A percentile compares a stretch with the other conserved stretches of the same genome.
These are phyloP conservation scores for Chalciporus piperatus DNA, from an alignment of 768 basidiomycete genomes.

Conservation along the genomic window DNA sequence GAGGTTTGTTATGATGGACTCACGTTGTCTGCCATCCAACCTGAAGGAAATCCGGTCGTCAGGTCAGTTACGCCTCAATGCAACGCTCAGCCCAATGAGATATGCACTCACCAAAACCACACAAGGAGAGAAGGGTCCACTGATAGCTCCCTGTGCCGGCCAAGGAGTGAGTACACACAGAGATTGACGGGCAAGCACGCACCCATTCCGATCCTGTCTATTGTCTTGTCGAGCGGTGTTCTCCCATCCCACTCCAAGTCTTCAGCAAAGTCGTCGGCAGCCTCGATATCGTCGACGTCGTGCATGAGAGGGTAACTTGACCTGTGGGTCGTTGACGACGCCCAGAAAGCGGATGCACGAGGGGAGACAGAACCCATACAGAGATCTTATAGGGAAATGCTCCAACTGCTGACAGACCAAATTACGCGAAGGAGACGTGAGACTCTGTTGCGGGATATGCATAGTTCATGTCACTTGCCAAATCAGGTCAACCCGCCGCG, in stretches of 20 bases:
- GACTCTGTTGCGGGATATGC: not conserved
- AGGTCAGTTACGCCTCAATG: not conserved
- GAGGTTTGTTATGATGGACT: conserved; percentile 17
- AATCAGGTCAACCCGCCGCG: too few relatives aligned
- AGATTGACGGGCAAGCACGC: conserved; percentile 10
- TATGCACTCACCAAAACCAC: conserved; percentile 74
- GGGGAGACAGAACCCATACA: conserved; percentile 42
- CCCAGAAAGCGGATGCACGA: conserved; percentile 51
- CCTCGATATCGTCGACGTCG: conserved; percentile 32
- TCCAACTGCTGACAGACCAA: not conserved
- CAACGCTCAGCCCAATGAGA: not conserved
- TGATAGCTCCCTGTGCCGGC: conserved; percentile 62
- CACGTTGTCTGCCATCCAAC: conserved; percentile 94
- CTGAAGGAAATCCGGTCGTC: conserved; percentile 35
- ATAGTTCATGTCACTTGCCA: too few relatives aligned
- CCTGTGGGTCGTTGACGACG: conserved; percentile 26
- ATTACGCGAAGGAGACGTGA: conserved; percentile 11
- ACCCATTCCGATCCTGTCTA: conserved; percentile 91
- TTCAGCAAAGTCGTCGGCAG: conserved; percentile 21
- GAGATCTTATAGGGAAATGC: not conserved
- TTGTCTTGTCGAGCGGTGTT: conserved; percentile 77
- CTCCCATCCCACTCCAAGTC: conserved; percentile 39
- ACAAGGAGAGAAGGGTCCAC: conserved; percentile 77
- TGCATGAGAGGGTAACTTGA: conserved; percentile 41
- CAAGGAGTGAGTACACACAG: not conserved